Percentiles rank a stretch among this genome's conserved stretches.
phyloP scores from a whole-genome alignment of 495 filamentous ascomycete genomes.

The Friedmanniomyces simplex region DNA sequence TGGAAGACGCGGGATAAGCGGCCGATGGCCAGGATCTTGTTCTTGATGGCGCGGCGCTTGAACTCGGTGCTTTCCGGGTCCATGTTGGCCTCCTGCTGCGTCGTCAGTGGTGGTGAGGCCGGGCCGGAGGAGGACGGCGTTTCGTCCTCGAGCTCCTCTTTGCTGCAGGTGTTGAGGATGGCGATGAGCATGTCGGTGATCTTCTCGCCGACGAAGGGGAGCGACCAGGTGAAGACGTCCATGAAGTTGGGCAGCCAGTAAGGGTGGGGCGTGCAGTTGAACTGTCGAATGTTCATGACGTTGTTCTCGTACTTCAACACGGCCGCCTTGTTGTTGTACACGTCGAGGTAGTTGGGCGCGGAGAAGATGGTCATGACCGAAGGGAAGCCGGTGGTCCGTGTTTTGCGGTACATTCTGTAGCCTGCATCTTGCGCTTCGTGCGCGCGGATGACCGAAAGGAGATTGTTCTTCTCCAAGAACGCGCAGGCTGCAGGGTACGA shows the following conservation, averaged over 20 bases:
- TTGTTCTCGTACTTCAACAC: conserved; percentile 99
- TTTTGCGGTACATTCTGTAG: conserved; percentile 98
- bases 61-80: conserved; percentile 80
- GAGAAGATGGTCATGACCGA: conserved; percentile 99
- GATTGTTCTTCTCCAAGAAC: conserved; percentile 97
- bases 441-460: conserved; percentile 94
- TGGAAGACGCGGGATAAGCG: conserved; percentile 97
- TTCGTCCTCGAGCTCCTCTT: conserved; percentile 84
- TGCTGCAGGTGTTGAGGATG: conserved; percentile 94
- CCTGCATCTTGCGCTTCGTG: conserved; percentile 98
- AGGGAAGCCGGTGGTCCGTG: conserved; percentile 91
- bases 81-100: conserved; percentile 27
- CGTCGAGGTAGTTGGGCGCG: conserved; percentile 94
- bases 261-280: conserved; percentile 98
- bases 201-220: conserved; percentile 98
- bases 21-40: conserved; percentile 97
- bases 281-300: conserved; percentile 99
- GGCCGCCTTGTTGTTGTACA: conserved; percentile 99
- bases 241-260: conserved; percentile 99
- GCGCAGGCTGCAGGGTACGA: conserved; percentile 97
- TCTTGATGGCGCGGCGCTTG: conserved; percentile 94
- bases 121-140: conserved; percentile 53
- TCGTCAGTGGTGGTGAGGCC: conserved; percentile 47
- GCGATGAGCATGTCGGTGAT: conserved; percentile 99
- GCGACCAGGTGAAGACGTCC: conserved; percentile 97